Percentiles rank a stretch among this genome's conserved stretches.
Evolutionary conservation across 441 rosid genomes (phyloP).

Genomic region (Cnidoscolus chayamansa): DNA sequence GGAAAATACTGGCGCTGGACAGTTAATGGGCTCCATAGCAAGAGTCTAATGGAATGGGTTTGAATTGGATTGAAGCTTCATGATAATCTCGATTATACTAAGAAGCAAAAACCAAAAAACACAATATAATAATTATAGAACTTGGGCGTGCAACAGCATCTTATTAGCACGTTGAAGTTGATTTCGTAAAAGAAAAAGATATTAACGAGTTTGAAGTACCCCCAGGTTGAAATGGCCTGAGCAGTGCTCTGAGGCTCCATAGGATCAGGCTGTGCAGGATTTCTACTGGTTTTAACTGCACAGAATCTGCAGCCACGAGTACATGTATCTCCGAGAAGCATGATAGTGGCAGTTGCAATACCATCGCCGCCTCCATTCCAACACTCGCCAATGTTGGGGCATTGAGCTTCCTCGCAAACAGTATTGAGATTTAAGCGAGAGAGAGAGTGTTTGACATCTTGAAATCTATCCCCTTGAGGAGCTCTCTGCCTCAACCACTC

Average conservation of each 20-base stretch:
- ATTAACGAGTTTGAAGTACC: constrained; percentile 37
- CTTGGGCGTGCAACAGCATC: neutral
- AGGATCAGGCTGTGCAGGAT: constrained; percentile 91
- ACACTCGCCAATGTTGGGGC: constrained; percentile 98
- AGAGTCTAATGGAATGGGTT: neutral
- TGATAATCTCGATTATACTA: no score
- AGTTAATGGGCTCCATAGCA: neutral
- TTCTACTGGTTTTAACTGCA: constrained; percentile 94
- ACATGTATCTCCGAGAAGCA: constrained; percentile 97
- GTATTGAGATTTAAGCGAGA: constrained; percentile 79
- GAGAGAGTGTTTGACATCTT: constrained; percentile 67
- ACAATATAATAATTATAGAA: no score
- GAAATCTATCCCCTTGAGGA: constrained; percentile 78
- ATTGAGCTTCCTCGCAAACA: constrained; percentile 96
- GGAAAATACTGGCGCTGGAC: neutral
- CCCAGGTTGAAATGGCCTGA: constrained; percentile 85
- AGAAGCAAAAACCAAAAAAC: no score
- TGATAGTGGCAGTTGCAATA: constrained; percentile 89
- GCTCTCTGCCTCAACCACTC: constrained; percentile 89
- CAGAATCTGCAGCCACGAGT: constrained; percentile 98
- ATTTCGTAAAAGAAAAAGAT: neutral
- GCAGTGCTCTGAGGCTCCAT: constrained; percentile 94
- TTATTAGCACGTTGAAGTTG: neutral
- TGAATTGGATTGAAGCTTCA: neutral
- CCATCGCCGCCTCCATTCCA: constrained; percentile 99